Evolutionary conservation across 768 basidiomycete species (phyloP), one percentile per base, ranked within the genome.

Genomic region (Vararia minispora): DNA sequence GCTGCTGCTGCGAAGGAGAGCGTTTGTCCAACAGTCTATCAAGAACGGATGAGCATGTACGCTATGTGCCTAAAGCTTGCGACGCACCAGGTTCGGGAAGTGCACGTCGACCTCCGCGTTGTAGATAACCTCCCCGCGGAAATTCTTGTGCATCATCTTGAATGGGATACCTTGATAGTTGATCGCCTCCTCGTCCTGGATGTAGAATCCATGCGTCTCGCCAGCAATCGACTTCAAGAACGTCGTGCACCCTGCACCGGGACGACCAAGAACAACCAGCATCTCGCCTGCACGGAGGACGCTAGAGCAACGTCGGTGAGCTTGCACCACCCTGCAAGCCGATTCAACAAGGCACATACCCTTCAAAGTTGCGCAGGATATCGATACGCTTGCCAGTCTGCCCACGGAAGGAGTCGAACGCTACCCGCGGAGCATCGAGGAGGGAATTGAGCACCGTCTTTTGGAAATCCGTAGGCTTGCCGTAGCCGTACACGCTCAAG

Each of bases 261-360:
- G 88, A 38, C 84, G 78, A 76, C 84, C 88, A 6, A 89, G 66
- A 17, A 88, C 85, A 7, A 90, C 71, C 51, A 82, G 79, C 88
- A 91, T 90, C 65, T 91, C 80, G 12, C n/a, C n/a, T n/a, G n/a
- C n/a, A n/a, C n/a, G n/a, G n/a, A n/a, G n/a, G n/a, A n/a, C n/a
- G n/a, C n/a, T n/a, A 8, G 88, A 88, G 34, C n/a, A n/a, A n/a
- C n/a, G n/a, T n/a, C n/a, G n/a, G n/a, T n/a, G n/a, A n/a, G n/a
- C n/a, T n/a, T 71, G 65, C 10, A 84, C 64, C 2, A 73, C 63
- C 7, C 35, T 36, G 22, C 35, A 13, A 23, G 12, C 21, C 10
- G 17, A 16, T 36, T 10, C 21, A 18, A 24, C 12, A 36, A 6
- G 13, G 21, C 11, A 24, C 23, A 8, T 23, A 36, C 23, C 31